Evolutionary conservation across 345 rosid genomes (phyloP).

Genomic region (Euphorbia peplus): DNA sequence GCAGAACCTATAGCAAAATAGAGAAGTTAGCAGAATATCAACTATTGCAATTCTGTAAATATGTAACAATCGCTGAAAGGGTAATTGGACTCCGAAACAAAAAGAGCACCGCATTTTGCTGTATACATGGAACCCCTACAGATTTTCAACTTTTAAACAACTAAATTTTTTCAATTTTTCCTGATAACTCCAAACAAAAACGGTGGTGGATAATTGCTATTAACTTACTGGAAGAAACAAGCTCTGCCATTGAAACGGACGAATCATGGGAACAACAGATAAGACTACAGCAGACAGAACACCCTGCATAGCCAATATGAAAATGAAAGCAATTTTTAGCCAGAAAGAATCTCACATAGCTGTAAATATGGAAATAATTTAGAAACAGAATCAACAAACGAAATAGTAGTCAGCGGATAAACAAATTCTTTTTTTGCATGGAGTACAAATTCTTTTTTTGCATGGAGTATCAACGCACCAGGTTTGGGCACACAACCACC

Average conservation of each 20-base stretch:
- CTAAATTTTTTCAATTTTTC: too few relatives aligned
- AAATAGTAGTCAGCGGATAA: background rate
- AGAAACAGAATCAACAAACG: background rate
- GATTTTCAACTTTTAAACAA: background rate
- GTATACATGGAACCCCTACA: background rate
- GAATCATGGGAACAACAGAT: slow-evolving; percentile 84
- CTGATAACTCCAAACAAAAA: slow-evolving; percentile 10
- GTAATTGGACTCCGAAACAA: too few relatives aligned
- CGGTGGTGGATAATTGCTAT: slow-evolving; percentile 7
- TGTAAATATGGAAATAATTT: background rate
- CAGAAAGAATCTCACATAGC: background rate
- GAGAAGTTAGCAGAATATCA: slow-evolving; percentile 6
- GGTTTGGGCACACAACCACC: slow-evolving; percentile 77
- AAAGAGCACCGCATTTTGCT: too few relatives aligned
- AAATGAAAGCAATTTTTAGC: background rate
- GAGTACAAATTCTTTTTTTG: slow-evolving; percentile 6
- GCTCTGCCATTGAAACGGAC: slow-evolving; percentile 99
- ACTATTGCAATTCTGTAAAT: background rate
- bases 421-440: slow-evolving; percentile 6
- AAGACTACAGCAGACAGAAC: slow-evolving; percentile 80
- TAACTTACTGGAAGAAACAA: slow-evolving; percentile 85
- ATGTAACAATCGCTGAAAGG: background rate
- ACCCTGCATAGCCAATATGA: slow-evolving; percentile 54
- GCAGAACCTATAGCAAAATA: slow-evolving; percentile 59
- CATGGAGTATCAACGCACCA: slow-evolving; percentile 52